Percentiles rank a stretch among this genome's conserved stretches.
These are phyloP conservation scores for Geotrichum klebahnii DNA, from an alignment of 1,139 yeast species.

Conservation along the genomic window DNA sequence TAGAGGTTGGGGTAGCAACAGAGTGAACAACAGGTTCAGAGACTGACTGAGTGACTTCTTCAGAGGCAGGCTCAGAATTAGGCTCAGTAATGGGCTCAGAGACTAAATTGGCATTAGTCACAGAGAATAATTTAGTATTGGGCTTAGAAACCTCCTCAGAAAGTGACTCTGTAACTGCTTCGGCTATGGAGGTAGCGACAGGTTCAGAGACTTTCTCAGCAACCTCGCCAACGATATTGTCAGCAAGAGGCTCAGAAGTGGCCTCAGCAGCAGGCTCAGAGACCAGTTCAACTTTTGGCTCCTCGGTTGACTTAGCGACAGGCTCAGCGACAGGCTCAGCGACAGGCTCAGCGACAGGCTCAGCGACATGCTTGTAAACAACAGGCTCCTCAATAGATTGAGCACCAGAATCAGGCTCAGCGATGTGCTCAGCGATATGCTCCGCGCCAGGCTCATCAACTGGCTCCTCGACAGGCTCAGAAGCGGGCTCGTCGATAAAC, in stretches of 20 bases:
- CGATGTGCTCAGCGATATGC: neutral
- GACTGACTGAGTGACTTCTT: neutral
- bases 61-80: neutral
- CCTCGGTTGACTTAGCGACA: neutral
- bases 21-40: neutral
- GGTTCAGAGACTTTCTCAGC: neutral
- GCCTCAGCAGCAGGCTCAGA: constrained; percentile 2
- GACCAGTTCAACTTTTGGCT: neutral
- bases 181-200: no score
- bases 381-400: no score
- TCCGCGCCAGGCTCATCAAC: neutral
- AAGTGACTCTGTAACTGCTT: neutral
- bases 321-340: neutral
- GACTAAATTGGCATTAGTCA: neutral
- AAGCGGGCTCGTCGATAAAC: neutral
- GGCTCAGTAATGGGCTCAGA: neutral
- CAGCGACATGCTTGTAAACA: no score
- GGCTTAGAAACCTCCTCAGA: neutral
- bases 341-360: neutral
- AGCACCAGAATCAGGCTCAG: neutral
- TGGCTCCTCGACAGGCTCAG: neutral
- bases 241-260: neutral
- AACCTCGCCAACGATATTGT: neutral
- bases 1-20: no score
- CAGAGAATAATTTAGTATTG: neutral